These are phyloP conservation scores for Daldinia decipiens DNA, from an alignment of 495 filamentous ascomycete genomes.

Conservation along the genomic window DNA sequence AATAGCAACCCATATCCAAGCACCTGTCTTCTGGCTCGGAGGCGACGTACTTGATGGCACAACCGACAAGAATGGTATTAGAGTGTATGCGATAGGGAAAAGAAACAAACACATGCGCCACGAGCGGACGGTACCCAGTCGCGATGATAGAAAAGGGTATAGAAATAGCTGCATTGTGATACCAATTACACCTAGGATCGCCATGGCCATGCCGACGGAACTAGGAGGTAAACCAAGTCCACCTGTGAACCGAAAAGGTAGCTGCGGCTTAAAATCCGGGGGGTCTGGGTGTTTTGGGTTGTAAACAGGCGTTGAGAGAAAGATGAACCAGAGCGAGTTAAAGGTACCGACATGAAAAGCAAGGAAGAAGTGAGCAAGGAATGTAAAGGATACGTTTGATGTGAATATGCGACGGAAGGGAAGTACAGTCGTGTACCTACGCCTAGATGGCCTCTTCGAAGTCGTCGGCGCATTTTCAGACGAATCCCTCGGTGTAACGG, in stretches of 20 bases:
- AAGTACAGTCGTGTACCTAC: slow-evolving; percentile 57
- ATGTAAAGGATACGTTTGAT: slow-evolving; percentile 72
- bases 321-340: slow-evolving; percentile 85
- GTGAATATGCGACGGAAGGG: slow-evolving; percentile 84
- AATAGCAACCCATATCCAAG: slow-evolving; percentile 74
- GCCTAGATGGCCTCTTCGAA: slow-evolving; percentile 23
- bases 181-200: slow-evolving; percentile 79
- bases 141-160: slow-evolving; percentile 74
- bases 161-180: slow-evolving; percentile 80
- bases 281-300: slow-evolving; percentile 54
- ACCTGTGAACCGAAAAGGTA: slow-evolving; percentile 81
- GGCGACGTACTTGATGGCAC: slow-evolving; percentile 70
- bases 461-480: slow-evolving; percentile 11
- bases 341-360: slow-evolving; percentile 84
- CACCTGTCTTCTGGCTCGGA: slow-evolving; percentile 71
- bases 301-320: slow-evolving; percentile 82
- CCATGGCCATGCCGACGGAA: slow-evolving; percentile 79
- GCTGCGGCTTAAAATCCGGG: slow-evolving; percentile 49
- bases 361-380: slow-evolving; percentile 74
- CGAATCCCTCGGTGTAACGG: slow-evolving; percentile 37
- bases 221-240: slow-evolving; percentile 80
- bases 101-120: slow-evolving; percentile 74
- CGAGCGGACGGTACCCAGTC: slow-evolving; percentile 73
- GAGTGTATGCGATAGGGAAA: slow-evolving; percentile 78
- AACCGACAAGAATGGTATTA: slow-evolving; percentile 77